Base-by-base conservation (phyloP, 345 rosid species). In the Acer yangbiense region DNA sequence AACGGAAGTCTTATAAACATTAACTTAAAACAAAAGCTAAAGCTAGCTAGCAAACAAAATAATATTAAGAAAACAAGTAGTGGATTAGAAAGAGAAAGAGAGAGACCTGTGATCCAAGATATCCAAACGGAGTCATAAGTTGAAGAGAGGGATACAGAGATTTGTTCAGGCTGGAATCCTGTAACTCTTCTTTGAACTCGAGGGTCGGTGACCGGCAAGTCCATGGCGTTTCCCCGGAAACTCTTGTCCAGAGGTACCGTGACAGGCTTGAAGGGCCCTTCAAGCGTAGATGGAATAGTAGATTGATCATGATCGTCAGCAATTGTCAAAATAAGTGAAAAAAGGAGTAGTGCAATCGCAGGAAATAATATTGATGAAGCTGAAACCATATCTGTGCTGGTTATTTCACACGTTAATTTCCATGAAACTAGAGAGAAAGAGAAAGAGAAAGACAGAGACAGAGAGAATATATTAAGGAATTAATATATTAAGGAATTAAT, bases 31-130 rank as follows among this genome's bases (percentile, higher is more conserved):
- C 46, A 9, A 8, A 43, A 43, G 10, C 46, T 1, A 43, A 43
- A 43, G 27, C 27, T 25, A 25, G 27, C 27, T 25, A 25, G 46
- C 46, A 43, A 43, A 43, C 2, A 43, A 43, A 43, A 35, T 35
- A 35, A 35, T 23, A 23, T 35, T 35, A 35, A 4, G 6, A 35
- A 35, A 35, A 35, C 39, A 4, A 5, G 39, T 35, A 35, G 39
- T 35, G 7, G 39, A 35, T 35, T 35, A 35, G 39, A 35, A 35
- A 35, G 39, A 35, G 39, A 35, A 4, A 35, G 39, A 4, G 39
- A 35, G 39, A 35, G 46, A 43, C 97, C 98, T 82, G 99, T 93
- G 80, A 93, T 79, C 99, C 99, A 95, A 68, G 99, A 95, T 69
- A 93, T 80, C 97, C 94, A 92, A 48, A 87, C 87, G 2, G 98